Evolutionary conservation across 1,284 basidiomycete genomes (phyloP), one percentile per base, ranked within the genome.

Genomic region (Sanghuangporus weigelae): DNA sequence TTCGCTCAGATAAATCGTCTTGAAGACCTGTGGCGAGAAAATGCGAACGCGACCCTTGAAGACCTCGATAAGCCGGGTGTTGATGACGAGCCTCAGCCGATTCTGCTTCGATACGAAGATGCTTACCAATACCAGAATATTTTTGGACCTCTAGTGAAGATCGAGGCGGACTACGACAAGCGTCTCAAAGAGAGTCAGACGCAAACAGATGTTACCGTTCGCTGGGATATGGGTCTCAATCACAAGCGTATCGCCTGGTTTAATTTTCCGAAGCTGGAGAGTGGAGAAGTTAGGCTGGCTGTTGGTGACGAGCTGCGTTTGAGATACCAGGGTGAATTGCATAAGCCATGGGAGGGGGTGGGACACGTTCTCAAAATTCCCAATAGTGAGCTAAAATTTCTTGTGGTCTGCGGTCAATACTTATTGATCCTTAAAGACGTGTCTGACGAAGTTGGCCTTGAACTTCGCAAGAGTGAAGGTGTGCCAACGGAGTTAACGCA

Each of bases 91-190:
- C 95, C 96, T 14, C 93, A 96, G 73, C 86, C 91, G 1, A 93
- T 99, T 67, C 74, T 97, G 36, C 77, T 94, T 50, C 88, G 88
- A 39, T 99, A 99, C 75, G 96, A 99, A 74, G 97, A 99, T 73
- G 96, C 97, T 44, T 98, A 98, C 73, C 96, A 99, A 74, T 99
- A 99, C 74, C 96, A 98, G 77, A 98, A 98, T 73, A 98, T 99
- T 64, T 96, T 98, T 72, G 96, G 96, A 1, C 96, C 96, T 7
- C 84, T 99, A 48, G 96, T 99, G 74, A 99, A 99, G 80, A 98
- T 99, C 70, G 97, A 99, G 74, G 97, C 97, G 6, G 97, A 99
- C 78, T 99, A 98, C 72, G 97, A 99, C 75, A 96, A 97, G 77
- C 87, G 90, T 66, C 82, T 99, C 71, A 99, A 99, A 77, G 97